Conservation (phyloP, 352 stramenopile genomes). For the Globisporangium paddicum region DNA sequence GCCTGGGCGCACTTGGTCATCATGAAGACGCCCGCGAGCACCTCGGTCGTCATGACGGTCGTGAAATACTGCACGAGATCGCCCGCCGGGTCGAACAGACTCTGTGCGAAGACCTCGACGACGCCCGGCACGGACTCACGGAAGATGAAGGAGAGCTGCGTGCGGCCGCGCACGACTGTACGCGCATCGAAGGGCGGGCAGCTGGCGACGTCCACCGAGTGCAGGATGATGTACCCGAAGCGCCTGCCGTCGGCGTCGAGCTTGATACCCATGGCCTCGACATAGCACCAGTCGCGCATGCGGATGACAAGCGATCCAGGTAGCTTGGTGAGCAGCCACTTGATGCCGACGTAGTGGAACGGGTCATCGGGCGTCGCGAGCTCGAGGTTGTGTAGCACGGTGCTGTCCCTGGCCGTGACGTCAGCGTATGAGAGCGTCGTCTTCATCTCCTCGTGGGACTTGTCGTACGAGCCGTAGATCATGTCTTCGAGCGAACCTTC, state of each 20-base stretch:
- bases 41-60: slow-evolving; percentile 22
- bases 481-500: slow-evolving; percentile 38
- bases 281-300: slow-evolving; percentile 23
- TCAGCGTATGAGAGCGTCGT: slow-evolving; percentile 31
- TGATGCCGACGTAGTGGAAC: slow-evolving; percentile 47
- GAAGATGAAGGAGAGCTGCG: slow-evolving; percentile 28
- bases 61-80: slow-evolving; percentile 26
- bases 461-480: slow-evolving; percentile 37
- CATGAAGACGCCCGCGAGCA: slow-evolving; percentile 19
- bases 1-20: slow-evolving; percentile 31
- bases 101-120: slow-evolving; percentile 36
- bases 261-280: slow-evolving; percentile 46
- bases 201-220: slow-evolving; percentile 34
- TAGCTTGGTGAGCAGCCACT: slow-evolving; percentile 42
- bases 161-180: slow-evolving; percentile 22
- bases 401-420: slow-evolving; percentile 29
- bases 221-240: slow-evolving; percentile 39
- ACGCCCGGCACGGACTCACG: slow-evolving; percentile 29
- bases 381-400: slow-evolving; percentile 36
- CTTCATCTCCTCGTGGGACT: slow-evolving; percentile 33
- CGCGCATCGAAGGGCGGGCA: slow-evolving; percentile 29
- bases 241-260: slow-evolving; percentile 18
- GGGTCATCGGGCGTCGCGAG: slow-evolving; percentile 28
- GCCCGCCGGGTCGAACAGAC: slow-evolving; percentile 39
- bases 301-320: slow-evolving; percentile 17